Evolutionary conservation across 139 green algal species (phyloP), one percentile per base, ranked within the genome.

Genomic region (Edaphochlamys debaryana): DNA sequence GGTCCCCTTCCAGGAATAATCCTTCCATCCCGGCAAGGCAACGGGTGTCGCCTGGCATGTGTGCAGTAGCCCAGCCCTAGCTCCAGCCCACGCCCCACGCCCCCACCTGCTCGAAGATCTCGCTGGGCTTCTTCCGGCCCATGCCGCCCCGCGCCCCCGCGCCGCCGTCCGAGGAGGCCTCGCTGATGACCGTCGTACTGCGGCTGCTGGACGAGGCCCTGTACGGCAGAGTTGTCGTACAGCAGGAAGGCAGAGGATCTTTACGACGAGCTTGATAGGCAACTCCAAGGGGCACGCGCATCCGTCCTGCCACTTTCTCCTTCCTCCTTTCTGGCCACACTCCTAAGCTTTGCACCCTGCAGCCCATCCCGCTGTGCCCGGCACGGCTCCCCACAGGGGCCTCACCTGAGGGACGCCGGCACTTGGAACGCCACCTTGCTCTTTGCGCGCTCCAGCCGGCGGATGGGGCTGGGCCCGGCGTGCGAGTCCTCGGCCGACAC

Each of bases 341-440:
- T n/a, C n/a, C n/a, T n/a, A n/a, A n/a, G n/a, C n/a, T n/a, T n/a
- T n/a, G 30, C 5, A 17, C 4, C 60, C 60, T 67, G 60, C 60
- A 63, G 54, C 56, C 56, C 56, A 32, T n/a, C n/a, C n/a, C n/a
- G n/a, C n/a, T n/a, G n/a, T n/a, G n/a, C n/a, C n/a, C n/a, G n/a
- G 56, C 56, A 29, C 56, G 22, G 5, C 4, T 20, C 56, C 56
- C 11, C 25, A 20, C 56, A 13, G 15, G 15, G 23, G 62, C 27
- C 62, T 29, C 34, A 69, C 64, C 22, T 69, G 64, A 34, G 6
- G 17, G 37, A 15, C 54, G 69, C 37, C 19, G 63, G 63, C 63
- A 66, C 45, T 63, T 50, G 32, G 32, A 82, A 82, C 60, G 76
- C 76, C 45, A 82, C 76, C n/a, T 52, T 38, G 60, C 76, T 82